Conservation (phyloP, 768 basidiomycete species). For the Leccinum subtestaceum region DNA sequence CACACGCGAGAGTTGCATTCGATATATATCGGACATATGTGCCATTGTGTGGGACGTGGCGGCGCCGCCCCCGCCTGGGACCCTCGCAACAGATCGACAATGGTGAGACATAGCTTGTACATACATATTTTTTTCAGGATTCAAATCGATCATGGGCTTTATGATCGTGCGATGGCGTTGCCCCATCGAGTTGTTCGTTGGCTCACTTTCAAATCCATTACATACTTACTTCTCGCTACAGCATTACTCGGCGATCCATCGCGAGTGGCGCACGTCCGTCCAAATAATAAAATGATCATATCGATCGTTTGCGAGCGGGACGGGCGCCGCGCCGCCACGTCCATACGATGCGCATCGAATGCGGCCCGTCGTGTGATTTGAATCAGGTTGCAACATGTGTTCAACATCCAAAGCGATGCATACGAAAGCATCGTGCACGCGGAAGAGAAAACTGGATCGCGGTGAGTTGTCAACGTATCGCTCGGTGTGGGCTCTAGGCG, state of each 20-base stretch:
- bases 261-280: background rate
- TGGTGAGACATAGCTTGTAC: background rate
- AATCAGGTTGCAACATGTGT: too few species aligned
- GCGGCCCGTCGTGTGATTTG: too few species aligned
- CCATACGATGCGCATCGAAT: background rate
- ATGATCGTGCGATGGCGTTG: background rate
- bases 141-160: background rate
- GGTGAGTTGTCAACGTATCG: background rate
- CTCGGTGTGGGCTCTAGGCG: too few species aligned
- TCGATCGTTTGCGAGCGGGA: background rate
- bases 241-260: background rate
- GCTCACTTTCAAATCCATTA: background rate
- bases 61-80: background rate
- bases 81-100: background rate
- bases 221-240: too few species aligned
- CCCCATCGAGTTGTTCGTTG: background rate
- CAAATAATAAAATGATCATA: background rate
- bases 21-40: background rate
- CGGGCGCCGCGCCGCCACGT: too few species aligned
- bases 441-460: background rate
- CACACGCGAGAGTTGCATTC: background rate
- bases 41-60: background rate
- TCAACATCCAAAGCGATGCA: too few species aligned
- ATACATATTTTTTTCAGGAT: too few species aligned
- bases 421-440: background rate